A percentile compares a stretch with the other conserved stretches of the same genome.
Conservation (phyloP, 305 asterid species). For the Fraxinus platypoda region DNA sequence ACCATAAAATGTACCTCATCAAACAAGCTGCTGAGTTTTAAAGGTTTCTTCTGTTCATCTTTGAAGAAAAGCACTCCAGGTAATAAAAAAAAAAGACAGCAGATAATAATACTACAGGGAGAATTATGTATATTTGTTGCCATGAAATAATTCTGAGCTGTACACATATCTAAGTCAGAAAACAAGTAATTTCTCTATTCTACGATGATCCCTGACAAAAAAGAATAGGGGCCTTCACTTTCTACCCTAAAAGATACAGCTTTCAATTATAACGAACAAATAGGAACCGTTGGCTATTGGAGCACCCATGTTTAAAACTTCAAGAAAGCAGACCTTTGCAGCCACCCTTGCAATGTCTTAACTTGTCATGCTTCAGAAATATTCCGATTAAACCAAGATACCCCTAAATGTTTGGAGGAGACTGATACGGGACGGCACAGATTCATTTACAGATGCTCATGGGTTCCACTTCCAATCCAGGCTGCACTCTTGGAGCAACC, state of each 20-base stretch:
- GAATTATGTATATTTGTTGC: slow-evolving; percentile 44
- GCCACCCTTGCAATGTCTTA: slow-evolving; percentile 18
- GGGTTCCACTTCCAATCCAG: slow-evolving; percentile 25
- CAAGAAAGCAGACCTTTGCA: slow-evolving; percentile 37
- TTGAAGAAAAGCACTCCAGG: slow-evolving; percentile 4
- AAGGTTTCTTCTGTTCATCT: neutral
- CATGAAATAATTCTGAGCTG: slow-evolving; percentile 57
- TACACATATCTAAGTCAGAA: slow-evolving; percentile 54
- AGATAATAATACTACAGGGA: slow-evolving; percentile 26
- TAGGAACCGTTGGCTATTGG: slow-evolving; percentile 41
- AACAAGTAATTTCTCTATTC: slow-evolving; percentile 47
- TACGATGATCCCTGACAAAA: slow-evolving; percentile 51
- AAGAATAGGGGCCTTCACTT: slow-evolving; percentile 49
- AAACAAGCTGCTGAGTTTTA: neutral
- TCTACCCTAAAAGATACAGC: slow-evolving; percentile 69
- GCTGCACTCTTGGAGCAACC: slow-evolving; percentile 24
- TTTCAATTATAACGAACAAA: slow-evolving; percentile 32
- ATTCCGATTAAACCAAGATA: slow-evolving; percentile 24
- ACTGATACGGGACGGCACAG: slow-evolving; percentile 14
- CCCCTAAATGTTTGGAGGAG: slow-evolving; percentile 27
- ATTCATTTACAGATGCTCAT: slow-evolving; percentile 21
- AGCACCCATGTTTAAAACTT: slow-evolving; percentile 35
- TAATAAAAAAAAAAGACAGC: neutral
- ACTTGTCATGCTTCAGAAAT: slow-evolving; percentile 22
- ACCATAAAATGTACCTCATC: neutral